Evolutionary conservation across 768 basidiomycete species (phyloP).

Genomic region (Tricholoma hemisulphureum): DNA sequence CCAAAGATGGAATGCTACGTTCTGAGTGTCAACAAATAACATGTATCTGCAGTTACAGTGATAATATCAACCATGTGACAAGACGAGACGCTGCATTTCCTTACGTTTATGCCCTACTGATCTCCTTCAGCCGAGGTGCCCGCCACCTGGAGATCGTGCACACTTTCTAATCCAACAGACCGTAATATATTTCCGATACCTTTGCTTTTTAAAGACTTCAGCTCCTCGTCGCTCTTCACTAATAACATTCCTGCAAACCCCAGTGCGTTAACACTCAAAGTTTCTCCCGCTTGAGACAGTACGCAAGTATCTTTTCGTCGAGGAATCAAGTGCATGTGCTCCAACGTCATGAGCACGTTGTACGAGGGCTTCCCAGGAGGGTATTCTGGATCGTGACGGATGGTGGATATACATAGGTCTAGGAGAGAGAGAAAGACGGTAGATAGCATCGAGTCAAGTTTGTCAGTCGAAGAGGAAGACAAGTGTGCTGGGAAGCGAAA

Average conservation of each 20-base stretch:
- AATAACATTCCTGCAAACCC: slow-evolving; percentile 90
- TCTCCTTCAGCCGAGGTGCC: slow-evolving; percentile 33
- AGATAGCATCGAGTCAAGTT: slow-evolving; percentile 53
- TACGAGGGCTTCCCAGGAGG: slow-evolving; percentile 71
- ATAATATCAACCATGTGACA: too few relatives aligned
- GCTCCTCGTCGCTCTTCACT: slow-evolving; percentile 77
- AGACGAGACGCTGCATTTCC: not conserved
- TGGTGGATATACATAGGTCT: slow-evolving; percentile 72
- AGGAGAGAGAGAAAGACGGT: slow-evolving; percentile 68
- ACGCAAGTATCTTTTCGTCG: slow-evolving; percentile 62
- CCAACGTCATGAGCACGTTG: slow-evolving; percentile 77
- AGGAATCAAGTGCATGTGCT: slow-evolving; percentile 86
- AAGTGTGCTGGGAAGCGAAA: slow-evolving; percentile 54
- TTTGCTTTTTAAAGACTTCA: slow-evolving; percentile 64
- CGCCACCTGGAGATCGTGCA: slow-evolving; percentile 63
- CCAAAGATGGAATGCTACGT: not conserved
- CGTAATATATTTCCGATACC: slow-evolving; percentile 61
- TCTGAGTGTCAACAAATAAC: too few relatives aligned
- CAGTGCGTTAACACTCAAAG: slow-evolving; percentile 77
- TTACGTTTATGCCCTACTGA: slow-evolving; percentile 1
- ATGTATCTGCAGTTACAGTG: not conserved
- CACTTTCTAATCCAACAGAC: slow-evolving; percentile 62
- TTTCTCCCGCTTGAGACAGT: slow-evolving; percentile 51
- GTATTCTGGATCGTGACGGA: slow-evolving; percentile 64
- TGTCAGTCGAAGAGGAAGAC: slow-evolving; percentile 35